Evolutionary conservation across 495 filamentous ascomycete genomes (phyloP), one percentile per base, ranked within the genome.

Genomic region (Lichenothelia convexa): DNA sequence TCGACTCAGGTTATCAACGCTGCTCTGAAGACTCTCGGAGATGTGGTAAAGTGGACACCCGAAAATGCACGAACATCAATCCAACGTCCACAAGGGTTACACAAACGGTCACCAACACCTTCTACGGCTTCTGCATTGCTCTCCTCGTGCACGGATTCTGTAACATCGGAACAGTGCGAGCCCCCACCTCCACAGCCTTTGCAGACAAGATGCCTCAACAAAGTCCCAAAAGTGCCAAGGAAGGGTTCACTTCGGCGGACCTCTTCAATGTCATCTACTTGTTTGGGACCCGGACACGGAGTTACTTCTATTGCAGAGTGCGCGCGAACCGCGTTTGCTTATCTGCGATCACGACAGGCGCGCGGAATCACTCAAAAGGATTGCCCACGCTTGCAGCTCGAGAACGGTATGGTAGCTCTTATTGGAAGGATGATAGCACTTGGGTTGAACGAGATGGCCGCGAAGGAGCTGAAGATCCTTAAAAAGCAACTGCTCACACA

Each of bases 391-490:
- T 58, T 87, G 34, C 85, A 94, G 43, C 59, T 92, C 2, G 87
- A 94, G 48, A 75, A 73, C 39, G 89, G 81, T 5, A 79, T 83
- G 56, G 78, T 80, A 30, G 71, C 77, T 5, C 60, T 97, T 27
- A 60, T 79, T 18, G 71, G 68, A 27, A 85, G 75, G 44, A 55
- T 92, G 13, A 62, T 92, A 5, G 65, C 69, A 1, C 56, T 92
- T 32, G 75, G 75, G 11, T 51, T 91, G 38, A 71, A 81, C 37
- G 76, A 82, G 12, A 54, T 78, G 38, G 89, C 87, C 4, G 57
- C 75, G 38, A 82, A 77, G 45, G 85, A 95, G 54, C 53, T 93
- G 22, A 63, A 71, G 46, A 62, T 60, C 18, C 61, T 76, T 56
- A 93, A 77, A 53, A 29, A 18, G 39, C 32, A 17, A 29, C 38